Evolutionary conservation across 345 rosid genomes (phyloP).

Genomic region (Cardiospermum halicacabum): DNA sequence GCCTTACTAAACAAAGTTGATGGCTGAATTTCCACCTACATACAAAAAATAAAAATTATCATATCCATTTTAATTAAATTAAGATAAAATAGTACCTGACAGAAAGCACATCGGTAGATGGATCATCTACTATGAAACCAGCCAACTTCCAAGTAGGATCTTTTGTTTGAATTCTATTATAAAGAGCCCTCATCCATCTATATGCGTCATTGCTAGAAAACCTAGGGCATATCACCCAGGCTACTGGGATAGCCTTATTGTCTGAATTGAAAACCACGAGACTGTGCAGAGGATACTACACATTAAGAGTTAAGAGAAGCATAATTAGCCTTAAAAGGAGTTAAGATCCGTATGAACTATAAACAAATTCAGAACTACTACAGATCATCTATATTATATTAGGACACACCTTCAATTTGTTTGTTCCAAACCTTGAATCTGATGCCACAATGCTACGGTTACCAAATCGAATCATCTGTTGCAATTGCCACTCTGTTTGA

Average conservation of each 20-base stretch:
- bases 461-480: constrained; percentile 94
- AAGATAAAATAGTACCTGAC: constrained; percentile 47
- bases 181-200: constrained; percentile 91
- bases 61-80: constrained; percentile 4
- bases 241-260: constrained; percentile 94
- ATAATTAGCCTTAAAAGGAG: constrained; percentile 27
- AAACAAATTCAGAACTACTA: not conserved
- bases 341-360: constrained; percentile 4
- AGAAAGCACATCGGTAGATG: constrained; percentile 56
- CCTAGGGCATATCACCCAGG: constrained; percentile 83
- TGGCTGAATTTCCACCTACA: not conserved
- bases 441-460: constrained; percentile 79
- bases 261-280: constrained; percentile 83
- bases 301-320: constrained; percentile 18
- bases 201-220: constrained; percentile 55
- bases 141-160: constrained; percentile 92
- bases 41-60: not conserved
- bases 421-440: constrained; percentile 88
- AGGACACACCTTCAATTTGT: constrained; percentile 76
- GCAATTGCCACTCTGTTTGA: constrained; percentile 98
- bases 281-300: constrained; percentile 86
- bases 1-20: not conserved
- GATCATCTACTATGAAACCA: constrained; percentile 93
- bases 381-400: constrained; percentile 3
- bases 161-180: constrained; percentile 74